Percentiles rank a stretch among this genome's conserved stretches.
These are phyloP conservation scores for Ogataea methylovora DNA, from an alignment of 805 yeast genomes.

Conservation along the genomic window DNA sequence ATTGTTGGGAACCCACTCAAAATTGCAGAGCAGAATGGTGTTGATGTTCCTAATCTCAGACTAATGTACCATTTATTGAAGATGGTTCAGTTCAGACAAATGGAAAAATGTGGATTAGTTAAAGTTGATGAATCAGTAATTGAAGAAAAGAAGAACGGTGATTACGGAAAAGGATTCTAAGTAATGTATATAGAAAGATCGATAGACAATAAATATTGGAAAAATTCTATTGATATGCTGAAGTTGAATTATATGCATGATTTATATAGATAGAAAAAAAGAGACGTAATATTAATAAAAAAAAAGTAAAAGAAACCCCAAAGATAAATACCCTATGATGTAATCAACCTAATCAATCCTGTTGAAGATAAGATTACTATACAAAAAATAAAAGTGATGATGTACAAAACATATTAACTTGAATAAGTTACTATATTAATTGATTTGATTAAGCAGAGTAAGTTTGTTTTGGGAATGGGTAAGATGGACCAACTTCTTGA, in stretches of 20 bases:
- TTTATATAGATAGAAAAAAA: neutral
- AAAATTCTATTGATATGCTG: no score
- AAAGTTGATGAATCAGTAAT: neutral
- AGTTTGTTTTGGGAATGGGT: constrained; percentile 69
- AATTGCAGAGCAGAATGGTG: constrained; percentile 30
- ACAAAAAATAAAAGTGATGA: no score
- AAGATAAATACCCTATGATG: no score
- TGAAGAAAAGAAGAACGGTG: neutral
- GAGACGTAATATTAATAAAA: neutral
- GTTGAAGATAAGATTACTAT: neutral
- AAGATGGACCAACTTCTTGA: constrained; percentile 92
- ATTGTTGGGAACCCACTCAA: constrained; percentile 32
- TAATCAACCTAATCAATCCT: neutral
- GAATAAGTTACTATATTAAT: no score
- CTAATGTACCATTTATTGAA: constrained; percentile 50
- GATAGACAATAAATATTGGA: neutral
- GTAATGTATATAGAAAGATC: neutral
- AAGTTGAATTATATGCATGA: neutral
- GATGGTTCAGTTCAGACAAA: constrained; percentile 51
- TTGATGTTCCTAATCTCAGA: constrained; percentile 47
- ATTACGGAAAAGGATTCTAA: constrained; percentile 1
- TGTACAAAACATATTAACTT: no score
- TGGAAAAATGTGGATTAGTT: constrained; percentile 34
- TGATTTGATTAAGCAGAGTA: constrained; percentile 21
- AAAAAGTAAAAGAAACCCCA: neutral